A percentile compares a stretch with the other conserved stretches of the same genome.
Conservation (phyloP, 2,329 filamentous ascomycete species). For the Alternaria gansuensis region DNA sequence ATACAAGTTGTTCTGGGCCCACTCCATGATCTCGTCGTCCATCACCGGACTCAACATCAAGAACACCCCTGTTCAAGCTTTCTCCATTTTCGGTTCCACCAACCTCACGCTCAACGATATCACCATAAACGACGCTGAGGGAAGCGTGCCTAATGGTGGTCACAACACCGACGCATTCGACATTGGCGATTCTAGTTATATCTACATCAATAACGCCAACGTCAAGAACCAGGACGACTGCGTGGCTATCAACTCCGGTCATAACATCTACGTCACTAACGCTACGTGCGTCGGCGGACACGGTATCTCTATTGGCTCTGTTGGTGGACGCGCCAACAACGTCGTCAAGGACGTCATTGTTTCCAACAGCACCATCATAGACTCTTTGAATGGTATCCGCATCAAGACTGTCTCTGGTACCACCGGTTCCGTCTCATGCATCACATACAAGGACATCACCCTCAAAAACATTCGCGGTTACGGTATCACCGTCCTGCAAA, state of each 20-base stretch:
- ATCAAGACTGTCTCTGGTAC: slow-evolving; percentile 65
- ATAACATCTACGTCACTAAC: slow-evolving; percentile 50
- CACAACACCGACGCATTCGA: slow-evolving; percentile 68
- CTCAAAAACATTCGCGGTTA: slow-evolving; percentile 58
- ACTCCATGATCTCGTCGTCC: slow-evolving; percentile 61
- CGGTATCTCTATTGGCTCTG: slow-evolving; percentile 67
- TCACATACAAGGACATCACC: slow-evolving; percentile 60
- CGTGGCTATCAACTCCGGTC: slow-evolving; percentile 66
- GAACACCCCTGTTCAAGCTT: slow-evolving; percentile 65
- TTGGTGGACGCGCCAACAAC: slow-evolving; percentile 66
- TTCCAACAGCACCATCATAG: slow-evolving; percentile 57
- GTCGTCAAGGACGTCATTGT: slow-evolving; percentile 64
- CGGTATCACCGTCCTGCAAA: slow-evolving; percentile 63
- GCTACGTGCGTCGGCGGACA: slow-evolving; percentile 63
- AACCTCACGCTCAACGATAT: slow-evolving; percentile 60
- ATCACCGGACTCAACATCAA: slow-evolving; percentile 62
- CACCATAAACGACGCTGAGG: slow-evolving; percentile 66
- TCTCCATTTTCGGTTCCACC: slow-evolving; percentile 58
- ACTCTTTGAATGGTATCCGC: slow-evolving; percentile 66
- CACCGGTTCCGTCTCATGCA: slow-evolving; percentile 61
- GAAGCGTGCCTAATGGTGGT: slow-evolving; percentile 53
- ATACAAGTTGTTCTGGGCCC: slow-evolving; percentile 67
- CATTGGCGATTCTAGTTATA: slow-evolving; percentile 59
- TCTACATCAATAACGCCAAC: slow-evolving; percentile 62
- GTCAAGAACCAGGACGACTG: slow-evolving; percentile 69